These are phyloP conservation scores for Gossypium armourianum DNA, from an alignment of 441 rosid species.

Conservation along the genomic window DNA sequence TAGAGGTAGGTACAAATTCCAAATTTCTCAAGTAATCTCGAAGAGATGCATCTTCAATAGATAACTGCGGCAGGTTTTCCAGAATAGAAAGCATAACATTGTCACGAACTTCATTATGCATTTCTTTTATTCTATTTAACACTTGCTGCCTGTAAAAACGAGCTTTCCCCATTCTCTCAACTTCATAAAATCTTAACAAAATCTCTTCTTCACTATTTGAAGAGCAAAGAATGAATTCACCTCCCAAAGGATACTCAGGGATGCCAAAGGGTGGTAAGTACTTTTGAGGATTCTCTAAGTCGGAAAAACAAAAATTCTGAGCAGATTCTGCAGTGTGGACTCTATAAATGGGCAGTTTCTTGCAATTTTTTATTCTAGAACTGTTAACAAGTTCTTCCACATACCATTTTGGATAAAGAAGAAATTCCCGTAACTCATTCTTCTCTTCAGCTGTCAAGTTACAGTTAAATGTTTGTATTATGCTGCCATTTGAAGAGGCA, in stretches of 20 bases:
- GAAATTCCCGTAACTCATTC: conserved; percentile 66
- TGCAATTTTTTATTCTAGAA: conserved; percentile 50
- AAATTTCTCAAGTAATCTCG: conserved; percentile 61
- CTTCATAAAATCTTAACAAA: conserved; percentile 55
- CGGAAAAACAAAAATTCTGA: conserved; percentile 50
- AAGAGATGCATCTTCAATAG: conserved; percentile 58
- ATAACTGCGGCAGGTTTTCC: conserved; percentile 73
- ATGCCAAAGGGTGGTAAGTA: conserved; percentile 68
- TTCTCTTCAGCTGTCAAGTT: conserved; percentile 53
- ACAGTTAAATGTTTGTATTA: conserved; percentile 27
- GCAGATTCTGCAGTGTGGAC: conserved; percentile 43
- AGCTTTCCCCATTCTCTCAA: conserved; percentile 77
- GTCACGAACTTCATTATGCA: conserved; percentile 73
- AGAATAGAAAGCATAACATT: conserved; percentile 69
- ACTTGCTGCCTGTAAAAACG: conserved; percentile 66
- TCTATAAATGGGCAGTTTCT: conserved; percentile 62
- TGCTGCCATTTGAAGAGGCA: conserved; percentile 37
- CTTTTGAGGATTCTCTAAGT: conserved; percentile 65
- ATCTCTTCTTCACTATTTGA: conserved; percentile 58
- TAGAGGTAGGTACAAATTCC: conserved; percentile 73
- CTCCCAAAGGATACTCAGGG: conserved; percentile 55
- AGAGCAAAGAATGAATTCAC: conserved; percentile 52
- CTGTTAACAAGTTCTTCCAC: conserved; percentile 42
- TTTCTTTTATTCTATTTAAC: conserved; percentile 43
- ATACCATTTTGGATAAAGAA: conserved; percentile 84